A percentile compares a stretch with the other conserved stretches of the same genome.
Evolutionary conservation across 139 green algal species (phyloP).

Genomic region (Chlamydomonas sphaeroides): DNA sequence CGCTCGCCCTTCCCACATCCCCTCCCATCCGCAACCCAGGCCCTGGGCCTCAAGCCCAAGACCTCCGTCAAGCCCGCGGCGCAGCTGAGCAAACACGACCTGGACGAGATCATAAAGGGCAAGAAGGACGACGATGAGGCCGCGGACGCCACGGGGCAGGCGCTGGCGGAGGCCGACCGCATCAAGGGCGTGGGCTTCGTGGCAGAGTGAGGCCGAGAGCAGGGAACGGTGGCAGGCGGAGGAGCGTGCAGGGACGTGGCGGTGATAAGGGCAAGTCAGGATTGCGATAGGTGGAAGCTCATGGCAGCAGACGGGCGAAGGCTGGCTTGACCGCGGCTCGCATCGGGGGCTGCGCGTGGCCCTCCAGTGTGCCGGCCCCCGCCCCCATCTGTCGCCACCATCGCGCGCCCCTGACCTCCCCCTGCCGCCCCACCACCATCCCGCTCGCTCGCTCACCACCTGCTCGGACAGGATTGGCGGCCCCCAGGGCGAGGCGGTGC

Average conservation of each 20-base stretch:
- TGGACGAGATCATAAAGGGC: conserved; percentile 66
- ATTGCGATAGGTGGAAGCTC: not conserved
- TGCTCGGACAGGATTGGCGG: conserved; percentile 30
- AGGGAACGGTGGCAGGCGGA: too few species aligned
- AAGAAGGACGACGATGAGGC: conserved; percentile 35
- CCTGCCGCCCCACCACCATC: not conserved
- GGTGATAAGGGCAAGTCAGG: not conserved
- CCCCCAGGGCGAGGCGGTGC: conserved; percentile 15
- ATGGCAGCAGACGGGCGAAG: too few species aligned
- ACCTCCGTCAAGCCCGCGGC: conserved; percentile 43
- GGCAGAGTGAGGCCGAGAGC: conserved; percentile 3
- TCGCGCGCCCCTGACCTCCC: too few species aligned
- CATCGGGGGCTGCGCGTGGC: not conserved
- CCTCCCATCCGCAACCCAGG: conserved; percentile 50
- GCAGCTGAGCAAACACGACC: conserved; percentile 66
- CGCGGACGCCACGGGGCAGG: conserved; percentile 39
- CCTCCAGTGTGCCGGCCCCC: not conserved
- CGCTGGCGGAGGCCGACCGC: conserved; percentile 23
- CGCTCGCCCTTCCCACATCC: not conserved
- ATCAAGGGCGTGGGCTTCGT: conserved; percentile 65
- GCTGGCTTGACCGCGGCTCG: not conserved
- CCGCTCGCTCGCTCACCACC: too few species aligned
- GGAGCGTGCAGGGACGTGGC: not conserved
- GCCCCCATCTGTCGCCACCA: too few species aligned
- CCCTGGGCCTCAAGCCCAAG: conserved; percentile 76